Evolutionary conservation across 768 basidiomycete genomes (phyloP).

Genomic region (Mycena albidolilacea): DNA sequence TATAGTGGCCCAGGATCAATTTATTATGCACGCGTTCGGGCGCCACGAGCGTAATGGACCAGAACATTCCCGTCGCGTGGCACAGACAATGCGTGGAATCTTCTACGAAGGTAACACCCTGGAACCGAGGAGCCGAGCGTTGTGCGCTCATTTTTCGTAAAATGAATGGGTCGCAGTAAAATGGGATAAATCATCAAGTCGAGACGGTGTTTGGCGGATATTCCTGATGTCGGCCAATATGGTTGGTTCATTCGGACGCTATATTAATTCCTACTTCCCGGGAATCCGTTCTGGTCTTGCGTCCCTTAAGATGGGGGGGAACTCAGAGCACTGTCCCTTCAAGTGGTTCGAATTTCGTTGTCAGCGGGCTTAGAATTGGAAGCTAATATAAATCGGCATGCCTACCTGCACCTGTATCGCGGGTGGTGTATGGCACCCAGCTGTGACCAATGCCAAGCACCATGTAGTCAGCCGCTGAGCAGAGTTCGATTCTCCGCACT

Average conservation of each 20-base stretch:
- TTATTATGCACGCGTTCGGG: neutral
- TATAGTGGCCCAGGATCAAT: neutral
- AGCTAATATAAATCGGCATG: too few species aligned
- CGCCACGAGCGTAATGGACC: conserved; percentile 16
- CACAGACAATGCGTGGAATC: neutral
- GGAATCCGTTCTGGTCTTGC: too few species aligned
- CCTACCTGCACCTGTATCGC: neutral
- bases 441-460: neutral
- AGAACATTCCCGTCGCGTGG: conserved; percentile 16
- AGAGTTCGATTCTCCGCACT: conserved; percentile 18
- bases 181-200: too few species aligned
- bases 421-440: neutral
- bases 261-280: too few species aligned
- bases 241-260: too few species aligned
- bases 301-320: too few species aligned
- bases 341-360: too few species aligned
- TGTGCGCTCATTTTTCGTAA: neutral
- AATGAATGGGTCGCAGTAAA: neutral
- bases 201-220: too few species aligned
- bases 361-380: too few species aligned
- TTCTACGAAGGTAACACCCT: neutral
- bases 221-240: too few species aligned
- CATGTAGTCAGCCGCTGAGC: conserved; percentile 8
- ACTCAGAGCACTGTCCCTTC: too few species aligned
- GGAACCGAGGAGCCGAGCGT: conserved; percentile 4